Evolutionary conservation across 257 asterid species (phyloP), one percentile per base, ranked within the genome.

Genomic region (Solanum chmielewskii): DNA sequence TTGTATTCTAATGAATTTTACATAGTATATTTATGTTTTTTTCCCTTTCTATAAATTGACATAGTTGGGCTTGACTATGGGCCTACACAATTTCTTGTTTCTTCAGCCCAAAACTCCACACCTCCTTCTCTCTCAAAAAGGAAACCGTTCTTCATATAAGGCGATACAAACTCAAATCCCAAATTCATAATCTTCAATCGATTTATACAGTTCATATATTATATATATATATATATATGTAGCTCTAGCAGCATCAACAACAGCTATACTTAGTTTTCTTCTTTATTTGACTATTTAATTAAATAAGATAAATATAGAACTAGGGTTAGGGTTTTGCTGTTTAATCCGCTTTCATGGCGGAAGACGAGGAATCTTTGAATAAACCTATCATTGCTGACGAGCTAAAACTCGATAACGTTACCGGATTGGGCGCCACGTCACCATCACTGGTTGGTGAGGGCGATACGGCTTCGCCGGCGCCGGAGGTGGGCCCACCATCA

Each of bases 241-340:
- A 45, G 64, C 62, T 27, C 64, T 45, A 3, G 27, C 42, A 78
- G 31, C 37, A 41, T 15, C 37, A 76, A 10, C 84, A 71, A 25
- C 78, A 33, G 27, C 78, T 71, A 33, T 27, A 45, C 23, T 80
- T 80, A 77, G 4, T 78, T 80, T 49, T 49, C 31, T 80, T 80
- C 68, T 80, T 18, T 29, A 16, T 80, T 78, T 27, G 10, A 66
- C 52, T 4, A 45, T 18, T 14, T 49, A 15, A 80, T 4, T 25
- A 15, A 45, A 45, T 4, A 47, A 25, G 14, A 47, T 47, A 31
- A 4, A n/a, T n/a, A 80, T 6, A 27, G 15, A 49, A 80, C 12
- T 80, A 80, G 85, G 85, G 85, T 80, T 80, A 80, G 85, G 85
- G 85, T 80, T 80, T 80, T 49, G 69, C 62, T 47, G 29, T 80